Conservation (phyloP, 139 green algal species). For the Pedinophyceae sp. region DNA sequence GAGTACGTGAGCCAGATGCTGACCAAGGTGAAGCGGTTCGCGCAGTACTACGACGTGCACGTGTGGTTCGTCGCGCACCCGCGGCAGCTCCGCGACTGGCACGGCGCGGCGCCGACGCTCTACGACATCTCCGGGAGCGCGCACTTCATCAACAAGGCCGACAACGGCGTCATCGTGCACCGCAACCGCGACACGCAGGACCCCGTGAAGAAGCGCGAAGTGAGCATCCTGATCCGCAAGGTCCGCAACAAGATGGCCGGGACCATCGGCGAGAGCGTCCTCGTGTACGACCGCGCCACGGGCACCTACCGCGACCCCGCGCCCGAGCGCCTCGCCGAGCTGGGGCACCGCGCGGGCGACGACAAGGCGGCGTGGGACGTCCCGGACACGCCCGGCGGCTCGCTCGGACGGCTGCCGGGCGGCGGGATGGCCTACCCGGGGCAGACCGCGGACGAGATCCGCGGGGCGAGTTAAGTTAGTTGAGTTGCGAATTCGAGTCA, state of each 20-base stretch:
- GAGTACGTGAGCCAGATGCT: conserved; percentile 92
- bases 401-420: no score
- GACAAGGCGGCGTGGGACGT: no score
- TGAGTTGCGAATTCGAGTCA: no score
- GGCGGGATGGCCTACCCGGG: no score
- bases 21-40: conserved; percentile 60
- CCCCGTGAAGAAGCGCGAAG: background rate
- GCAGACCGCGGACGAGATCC: no score
- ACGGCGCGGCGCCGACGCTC: conserved; percentile 59
- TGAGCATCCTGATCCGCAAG: conserved; percentile 38
- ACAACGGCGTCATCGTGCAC: conserved; percentile 92
- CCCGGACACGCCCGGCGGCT: no score
- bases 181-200: conserved; percentile 22
- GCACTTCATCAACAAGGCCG: conserved; percentile 95
- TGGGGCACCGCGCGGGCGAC: no score
- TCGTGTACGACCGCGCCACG: conserved; percentile 30
- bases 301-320: conserved; percentile 21
- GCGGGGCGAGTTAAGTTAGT: no score
- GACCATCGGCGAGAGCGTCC: conserved; percentile 42
- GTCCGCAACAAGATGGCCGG: conserved; percentile 84
- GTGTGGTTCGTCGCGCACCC: conserved; percentile 97
- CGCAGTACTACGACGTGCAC: conserved; percentile 68
- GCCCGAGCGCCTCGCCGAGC: no score
- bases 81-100: conserved; percentile 62
- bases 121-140: conserved; percentile 85